phyloP scores from a whole-genome alignment of 2,329 filamentous ascomycete species.

The Fusarium euwallaceae region DNA sequence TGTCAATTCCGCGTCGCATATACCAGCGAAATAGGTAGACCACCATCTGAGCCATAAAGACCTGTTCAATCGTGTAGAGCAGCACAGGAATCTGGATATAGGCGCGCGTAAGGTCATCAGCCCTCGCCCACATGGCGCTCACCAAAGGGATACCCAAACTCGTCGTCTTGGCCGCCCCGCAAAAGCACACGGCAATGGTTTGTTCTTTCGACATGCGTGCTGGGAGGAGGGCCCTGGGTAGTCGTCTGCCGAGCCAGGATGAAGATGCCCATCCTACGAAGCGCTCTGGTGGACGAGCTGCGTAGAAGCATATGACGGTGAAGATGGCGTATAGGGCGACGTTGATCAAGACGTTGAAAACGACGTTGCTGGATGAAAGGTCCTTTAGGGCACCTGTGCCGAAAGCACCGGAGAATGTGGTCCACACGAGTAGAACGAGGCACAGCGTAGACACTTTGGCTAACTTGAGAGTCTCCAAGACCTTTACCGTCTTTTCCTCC shows the following conservation, averaged over 20 bases:
- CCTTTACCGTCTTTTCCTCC: slow-evolving; percentile 64
- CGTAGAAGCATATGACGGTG: slow-evolving; percentile 70
- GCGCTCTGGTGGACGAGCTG: slow-evolving; percentile 57
- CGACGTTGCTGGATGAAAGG: slow-evolving; percentile 70
- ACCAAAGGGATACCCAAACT: slow-evolving; percentile 77
- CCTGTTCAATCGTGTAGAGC: slow-evolving; percentile 71
- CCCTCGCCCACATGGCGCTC: slow-evolving; percentile 74
- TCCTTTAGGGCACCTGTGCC: slow-evolving; percentile 71
- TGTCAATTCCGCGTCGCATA: slow-evolving; percentile 48
- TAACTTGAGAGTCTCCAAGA: slow-evolving; percentile 66
- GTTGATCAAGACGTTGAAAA: slow-evolving; percentile 77
- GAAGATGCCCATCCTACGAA: slow-evolving; percentile 39
- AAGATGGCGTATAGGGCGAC: slow-evolving; percentile 74
- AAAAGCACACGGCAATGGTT: slow-evolving; percentile 79
- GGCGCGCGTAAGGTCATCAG: slow-evolving; percentile 66
- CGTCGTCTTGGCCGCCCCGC: slow-evolving; percentile 79
- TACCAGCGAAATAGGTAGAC: slow-evolving; percentile 64
- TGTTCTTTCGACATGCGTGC: slow-evolving; percentile 70
- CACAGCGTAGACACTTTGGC: slow-evolving; percentile 63
- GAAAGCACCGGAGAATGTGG: slow-evolving; percentile 76
- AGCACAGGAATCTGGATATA: slow-evolving; percentile 75
- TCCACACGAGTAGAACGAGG: slow-evolving; percentile 66
- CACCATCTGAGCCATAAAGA: slow-evolving; percentile 60
- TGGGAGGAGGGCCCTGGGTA: slow-evolving; percentile 59
- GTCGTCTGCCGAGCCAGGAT: slow-evolving; percentile 49